Conservation (phyloP, 2,329 filamentous ascomycete species). For the Apiospora arundinis region DNA sequence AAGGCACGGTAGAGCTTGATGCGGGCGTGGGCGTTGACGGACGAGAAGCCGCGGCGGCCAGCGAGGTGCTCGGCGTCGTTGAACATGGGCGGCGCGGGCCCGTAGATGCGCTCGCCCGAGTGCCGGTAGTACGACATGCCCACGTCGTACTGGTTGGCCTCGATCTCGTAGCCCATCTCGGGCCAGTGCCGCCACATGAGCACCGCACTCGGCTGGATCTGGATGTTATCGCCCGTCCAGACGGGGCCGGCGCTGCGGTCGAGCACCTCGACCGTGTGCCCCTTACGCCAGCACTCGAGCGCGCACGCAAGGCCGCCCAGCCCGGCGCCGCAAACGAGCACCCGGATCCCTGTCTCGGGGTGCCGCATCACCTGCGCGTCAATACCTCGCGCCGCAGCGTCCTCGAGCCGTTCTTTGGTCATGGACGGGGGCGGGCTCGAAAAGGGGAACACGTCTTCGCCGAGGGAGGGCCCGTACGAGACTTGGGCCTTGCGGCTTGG, state of each 20-base stretch:
- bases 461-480: neutral
- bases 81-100: slow-evolving; percentile 22
- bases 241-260: slow-evolving; percentile 14
- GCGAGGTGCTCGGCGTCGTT: slow-evolving; percentile 14
- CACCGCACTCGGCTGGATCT: neutral
- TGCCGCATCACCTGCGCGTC: neutral
- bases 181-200: slow-evolving; percentile 9
- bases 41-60: neutral
- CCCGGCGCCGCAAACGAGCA: slow-evolving; percentile 26
- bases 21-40: neutral
- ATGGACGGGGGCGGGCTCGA: neutral
- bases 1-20: neutral
- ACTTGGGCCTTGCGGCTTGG: neutral
- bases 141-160: slow-evolving; percentile 22
- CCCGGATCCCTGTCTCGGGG: neutral
- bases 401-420: neutral
- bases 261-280: slow-evolving; percentile 27
- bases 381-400: neutral
- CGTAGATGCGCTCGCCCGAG: slow-evolving; percentile 13
- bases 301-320: slow-evolving; percentile 26
- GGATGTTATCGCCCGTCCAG: neutral
- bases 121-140: neutral
- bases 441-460: slow-evolving; percentile 1
- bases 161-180: slow-evolving; percentile 10
- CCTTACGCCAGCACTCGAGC: slow-evolving; percentile 30